These are phyloP conservation scores for Xylaria intraflava DNA, from an alignment of 495 filamentous ascomycete genomes.

Conservation along the genomic window DNA sequence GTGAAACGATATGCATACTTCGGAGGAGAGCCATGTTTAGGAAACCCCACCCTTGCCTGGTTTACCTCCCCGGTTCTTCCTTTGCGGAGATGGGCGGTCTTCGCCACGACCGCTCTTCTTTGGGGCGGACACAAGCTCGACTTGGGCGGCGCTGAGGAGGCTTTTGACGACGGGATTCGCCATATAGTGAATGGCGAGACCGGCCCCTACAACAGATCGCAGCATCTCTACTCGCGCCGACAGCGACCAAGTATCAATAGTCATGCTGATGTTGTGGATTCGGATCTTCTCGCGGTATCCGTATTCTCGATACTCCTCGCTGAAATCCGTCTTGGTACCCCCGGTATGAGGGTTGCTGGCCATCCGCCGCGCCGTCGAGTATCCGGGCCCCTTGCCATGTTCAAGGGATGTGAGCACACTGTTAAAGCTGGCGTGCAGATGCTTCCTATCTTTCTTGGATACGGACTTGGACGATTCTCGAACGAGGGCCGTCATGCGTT, in stretches of 20 bases:
- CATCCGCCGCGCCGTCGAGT: slow-evolving; percentile 37
- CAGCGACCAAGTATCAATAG: slow-evolving; percentile 89
- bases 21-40: neutral
- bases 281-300: slow-evolving; percentile 73
- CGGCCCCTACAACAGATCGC: slow-evolving; percentile 69
- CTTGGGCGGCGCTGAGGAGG: slow-evolving; percentile 44
- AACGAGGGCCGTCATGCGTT: slow-evolving; percentile 42
- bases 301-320: slow-evolving; percentile 65
- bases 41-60: neutral
- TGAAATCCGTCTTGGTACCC: slow-evolving; percentile 57
- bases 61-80: slow-evolving; percentile 8
- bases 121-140: slow-evolving; percentile 23
- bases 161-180: slow-evolving; percentile 74
- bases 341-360: slow-evolving; percentile 35
- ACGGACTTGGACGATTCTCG: slow-evolving; percentile 61
- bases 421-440: slow-evolving; percentile 67
- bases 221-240: slow-evolving; percentile 69
- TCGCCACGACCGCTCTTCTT: slow-evolving; percentile 12
- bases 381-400: slow-evolving; percentile 47
- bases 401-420: slow-evolving; percentile 83
- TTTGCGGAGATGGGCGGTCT: slow-evolving; percentile 3
- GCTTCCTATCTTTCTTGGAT: slow-evolving; percentile 72
- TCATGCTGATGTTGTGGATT: slow-evolving; percentile 65
- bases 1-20: neutral
- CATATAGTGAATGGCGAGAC: slow-evolving; percentile 74